Conservation (phyloP, 257 asterid species). For the Solanum phureja region DNA sequence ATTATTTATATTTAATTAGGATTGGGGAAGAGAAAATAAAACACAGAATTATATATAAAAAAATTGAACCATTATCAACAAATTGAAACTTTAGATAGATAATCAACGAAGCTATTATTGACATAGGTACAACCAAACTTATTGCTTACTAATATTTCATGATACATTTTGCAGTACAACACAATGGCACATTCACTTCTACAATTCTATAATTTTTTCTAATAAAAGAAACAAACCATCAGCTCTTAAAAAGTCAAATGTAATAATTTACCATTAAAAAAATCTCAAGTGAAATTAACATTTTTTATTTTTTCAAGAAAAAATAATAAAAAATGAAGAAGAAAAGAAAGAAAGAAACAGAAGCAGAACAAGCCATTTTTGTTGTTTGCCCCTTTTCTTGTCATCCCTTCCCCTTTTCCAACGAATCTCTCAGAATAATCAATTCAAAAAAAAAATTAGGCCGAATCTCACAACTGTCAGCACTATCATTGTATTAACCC, state of each 20-base stretch:
- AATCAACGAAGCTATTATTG: too few species aligned
- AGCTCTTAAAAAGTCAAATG: background rate
- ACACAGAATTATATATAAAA: too few species aligned
- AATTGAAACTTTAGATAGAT: too few species aligned
- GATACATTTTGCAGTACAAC: too few species aligned
- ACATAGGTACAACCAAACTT: background rate
- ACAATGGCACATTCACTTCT: background rate
- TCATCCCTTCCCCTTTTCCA: background rate
- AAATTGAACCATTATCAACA: too few species aligned
- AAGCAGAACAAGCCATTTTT: background rate
- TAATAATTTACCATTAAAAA: background rate
- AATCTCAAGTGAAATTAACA: background rate
- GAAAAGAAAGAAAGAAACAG: background rate
- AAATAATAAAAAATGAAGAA: background rate
- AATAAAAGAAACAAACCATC: background rate
- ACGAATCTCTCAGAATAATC: background rate
- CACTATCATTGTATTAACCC: constrained; percentile 10
- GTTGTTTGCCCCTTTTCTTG: background rate
- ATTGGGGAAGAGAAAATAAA: too few species aligned
- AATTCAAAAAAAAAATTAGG: background rate
- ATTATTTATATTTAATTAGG: background rate
- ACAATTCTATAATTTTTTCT: background rate
- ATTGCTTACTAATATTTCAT: too few species aligned
- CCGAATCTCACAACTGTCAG: constrained; percentile 44
- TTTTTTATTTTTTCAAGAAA: background rate